Base-by-base conservation (phyloP, 805 yeast species). In the Saccharomycopsis sp. region DNA sequence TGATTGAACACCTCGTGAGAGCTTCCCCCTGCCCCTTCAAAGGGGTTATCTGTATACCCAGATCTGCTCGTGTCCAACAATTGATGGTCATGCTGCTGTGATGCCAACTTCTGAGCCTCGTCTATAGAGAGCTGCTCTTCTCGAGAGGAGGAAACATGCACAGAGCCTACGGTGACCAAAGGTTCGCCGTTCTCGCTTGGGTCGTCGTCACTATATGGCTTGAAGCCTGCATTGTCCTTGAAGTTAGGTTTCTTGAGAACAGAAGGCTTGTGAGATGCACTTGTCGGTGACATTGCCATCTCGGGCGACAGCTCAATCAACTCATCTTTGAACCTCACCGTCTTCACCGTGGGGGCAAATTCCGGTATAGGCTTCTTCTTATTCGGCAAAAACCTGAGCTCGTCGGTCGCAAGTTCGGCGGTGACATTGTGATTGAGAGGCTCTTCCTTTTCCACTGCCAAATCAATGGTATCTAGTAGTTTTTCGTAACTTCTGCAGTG, bases 1-100 rank as follows among this genome's bases (percentile, higher is more conserved):
- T 61, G 62, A 8, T 56, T 53, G 23, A 64, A 62, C 3, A 66
- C 16, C 4, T 61, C 65, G n/a, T n/a, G n/a, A n/a, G n/a, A n/a
- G n/a, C n/a, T n/a, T n/a, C n/a, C n/a, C n/a, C n/a, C n/a, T n/a
- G n/a, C n/a, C n/a, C n/a, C n/a, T n/a, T n/a, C n/a, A n/a, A n/a
- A n/a, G n/a, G n/a, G n/a, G n/a, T n/a, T n/a, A n/a, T n/a, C n/a
- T n/a, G n/a, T n/a, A n/a, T n/a, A n/a, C n/a, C n/a, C n/a, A n/a
- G n/a, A n/a, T n/a, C n/a, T n/a, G n/a, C n/a, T n/a, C n/a, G n/a
- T n/a, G n/a, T n/a, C n/a, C n/a, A n/a, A n/a, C n/a, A n/a, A n/a
- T n/a, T n/a, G n/a, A n/a, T n/a, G n/a, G n/a, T n/a, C n/a, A n/a
- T n/a, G n/a, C n/a, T n/a, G n/a, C n/a, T n/a, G n/a, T n/a, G n/a